phyloP scores from a whole-genome alignment of 345 rosid species.

The Dimocarpus longan region DNA sequence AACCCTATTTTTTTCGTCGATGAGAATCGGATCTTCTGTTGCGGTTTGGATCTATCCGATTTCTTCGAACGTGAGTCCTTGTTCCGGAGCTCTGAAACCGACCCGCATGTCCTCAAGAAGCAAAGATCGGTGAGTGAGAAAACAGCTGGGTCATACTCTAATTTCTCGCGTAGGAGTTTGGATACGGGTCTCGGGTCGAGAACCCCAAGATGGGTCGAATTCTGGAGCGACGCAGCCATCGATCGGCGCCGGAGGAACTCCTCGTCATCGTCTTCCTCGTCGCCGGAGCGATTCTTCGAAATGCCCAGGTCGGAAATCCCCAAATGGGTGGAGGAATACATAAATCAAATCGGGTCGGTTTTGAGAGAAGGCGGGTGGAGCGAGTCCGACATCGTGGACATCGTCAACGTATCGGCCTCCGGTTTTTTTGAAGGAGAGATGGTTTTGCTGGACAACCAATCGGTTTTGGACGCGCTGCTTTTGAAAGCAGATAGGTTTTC shows the following conservation, averaged over 20 bases:
- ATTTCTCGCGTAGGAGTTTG: conserved; percentile 64
- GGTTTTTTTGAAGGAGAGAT: conserved; percentile 82
- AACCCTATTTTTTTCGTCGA: conserved; percentile 96
- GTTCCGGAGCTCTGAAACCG: conserved; percentile 53
- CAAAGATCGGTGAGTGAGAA: conserved; percentile 72
- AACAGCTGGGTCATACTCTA: conserved; percentile 52
- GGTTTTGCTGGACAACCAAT: conserved; percentile 78
- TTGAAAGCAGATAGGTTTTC: conserved; percentile 90
- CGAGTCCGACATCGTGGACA: conserved; percentile 76
- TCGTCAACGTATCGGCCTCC: conserved; percentile 77
- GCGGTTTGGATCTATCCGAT: conserved; percentile 92
- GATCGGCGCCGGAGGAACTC: conserved; percentile 81
- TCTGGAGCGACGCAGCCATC: conserved; percentile 88
- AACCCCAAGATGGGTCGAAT: conserved; percentile 94
- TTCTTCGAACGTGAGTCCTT: conserved; percentile 84
- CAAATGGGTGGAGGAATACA: conserved; percentile 83
- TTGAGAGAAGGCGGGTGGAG: conserved; percentile 89
- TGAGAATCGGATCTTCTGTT: conserved; percentile 83
- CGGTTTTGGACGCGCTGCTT: conserved; percentile 75
- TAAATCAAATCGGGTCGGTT: conserved; percentile 76
- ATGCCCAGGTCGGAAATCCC: conserved; percentile 70
- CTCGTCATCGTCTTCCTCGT: conserved; percentile 60
- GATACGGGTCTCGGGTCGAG: conserved; percentile 54
- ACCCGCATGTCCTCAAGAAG: conserved; percentile 47
- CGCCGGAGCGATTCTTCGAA: conserved; percentile 74